These are phyloP conservation scores for Scleromitrula shiraiana DNA, from an alignment of 2,329 filamentous ascomycete species.

Conservation along the genomic window DNA sequence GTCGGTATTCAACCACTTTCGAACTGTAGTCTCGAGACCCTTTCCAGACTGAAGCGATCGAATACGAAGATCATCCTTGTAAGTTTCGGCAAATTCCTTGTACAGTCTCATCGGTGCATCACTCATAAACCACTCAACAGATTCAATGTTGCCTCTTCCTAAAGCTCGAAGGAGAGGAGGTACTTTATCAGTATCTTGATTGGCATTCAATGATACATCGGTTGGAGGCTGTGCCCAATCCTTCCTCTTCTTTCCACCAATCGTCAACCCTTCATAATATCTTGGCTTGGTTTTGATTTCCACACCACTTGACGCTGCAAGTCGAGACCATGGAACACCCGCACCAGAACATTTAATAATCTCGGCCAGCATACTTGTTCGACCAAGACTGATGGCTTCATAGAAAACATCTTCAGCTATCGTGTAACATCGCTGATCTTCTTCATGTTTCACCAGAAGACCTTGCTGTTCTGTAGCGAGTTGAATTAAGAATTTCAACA, in stretches of 20 bases:
- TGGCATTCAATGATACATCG: constrained; percentile 34
- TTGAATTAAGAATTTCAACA: constrained; percentile 25
- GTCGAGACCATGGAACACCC: constrained; percentile 58
- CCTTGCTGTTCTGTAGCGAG: constrained; percentile 21
- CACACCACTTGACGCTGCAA: constrained; percentile 59
- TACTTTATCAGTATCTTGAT: constrained; percentile 35
- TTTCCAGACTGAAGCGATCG: constrained; percentile 51
- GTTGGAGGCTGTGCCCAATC: constrained; percentile 68
- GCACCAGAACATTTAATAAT: constrained; percentile 60
- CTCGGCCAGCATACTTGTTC: constrained; percentile 49
- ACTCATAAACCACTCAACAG: constrained; percentile 70
- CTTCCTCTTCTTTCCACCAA: constrained; percentile 64
- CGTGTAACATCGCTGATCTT: constrained; percentile 24
- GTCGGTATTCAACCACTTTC: constrained; percentile 52
- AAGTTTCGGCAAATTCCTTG: constrained; percentile 55
- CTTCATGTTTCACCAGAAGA: constrained; percentile 21
- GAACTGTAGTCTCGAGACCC: constrained; percentile 56
- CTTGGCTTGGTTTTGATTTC: constrained; percentile 56
- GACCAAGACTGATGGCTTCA: constrained; percentile 39
- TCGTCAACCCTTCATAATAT: constrained; percentile 69
- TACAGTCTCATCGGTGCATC: constrained; percentile 63
- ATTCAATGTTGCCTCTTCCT: constrained; percentile 49
- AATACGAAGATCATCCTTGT: constrained; percentile 54
- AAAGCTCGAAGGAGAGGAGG: constrained; percentile 57
- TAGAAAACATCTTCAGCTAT: constrained; percentile 33